Conservation (phyloP, 495 filamentous ascomycete genomes). For the Neurospora sp. region DNA sequence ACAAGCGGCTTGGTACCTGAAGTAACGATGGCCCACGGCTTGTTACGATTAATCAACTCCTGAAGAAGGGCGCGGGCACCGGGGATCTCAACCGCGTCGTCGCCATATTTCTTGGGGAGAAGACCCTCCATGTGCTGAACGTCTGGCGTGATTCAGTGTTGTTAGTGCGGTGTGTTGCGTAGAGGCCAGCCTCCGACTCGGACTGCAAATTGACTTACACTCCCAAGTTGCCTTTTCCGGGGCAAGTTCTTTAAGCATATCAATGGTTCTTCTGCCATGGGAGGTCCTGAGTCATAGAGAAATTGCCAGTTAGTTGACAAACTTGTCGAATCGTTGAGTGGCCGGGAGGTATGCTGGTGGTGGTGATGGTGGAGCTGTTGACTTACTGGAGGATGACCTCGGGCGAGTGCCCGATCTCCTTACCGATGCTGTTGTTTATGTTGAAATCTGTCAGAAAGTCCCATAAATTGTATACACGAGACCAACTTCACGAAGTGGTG, state of each 20-base stretch:
- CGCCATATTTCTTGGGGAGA: constrained; percentile 65
- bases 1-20: constrained; percentile 76
- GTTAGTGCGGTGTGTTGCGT: neutral
- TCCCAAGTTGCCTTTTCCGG: constrained; percentile 81
- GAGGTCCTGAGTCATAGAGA: constrained; percentile 43
- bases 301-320: neutral
- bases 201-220: constrained; percentile 47
- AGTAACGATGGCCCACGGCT: constrained; percentile 87
- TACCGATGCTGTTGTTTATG: constrained; percentile 51
- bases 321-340: neutral
- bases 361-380: neutral
- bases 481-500: neutral
- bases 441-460: neutral
- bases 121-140: constrained; percentile 66
- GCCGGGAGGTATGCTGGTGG: neutral
- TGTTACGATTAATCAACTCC: constrained; percentile 31
- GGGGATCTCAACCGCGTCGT: constrained; percentile 73
- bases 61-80: constrained; percentile 43
- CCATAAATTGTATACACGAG: neutral
- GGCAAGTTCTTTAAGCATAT: constrained; percentile 64
- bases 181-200: too few species aligned
- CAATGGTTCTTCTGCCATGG: constrained; percentile 79
- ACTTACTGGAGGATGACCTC: constrained; percentile 57
- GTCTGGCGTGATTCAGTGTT: constrained; percentile 41
- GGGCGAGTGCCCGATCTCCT: constrained; percentile 73